Percentiles rank a stretch among this genome's conserved stretches.
phyloP scores from a whole-genome alignment of 164 flowering plant species.

The Cinnamomum micranthum region DNA sequence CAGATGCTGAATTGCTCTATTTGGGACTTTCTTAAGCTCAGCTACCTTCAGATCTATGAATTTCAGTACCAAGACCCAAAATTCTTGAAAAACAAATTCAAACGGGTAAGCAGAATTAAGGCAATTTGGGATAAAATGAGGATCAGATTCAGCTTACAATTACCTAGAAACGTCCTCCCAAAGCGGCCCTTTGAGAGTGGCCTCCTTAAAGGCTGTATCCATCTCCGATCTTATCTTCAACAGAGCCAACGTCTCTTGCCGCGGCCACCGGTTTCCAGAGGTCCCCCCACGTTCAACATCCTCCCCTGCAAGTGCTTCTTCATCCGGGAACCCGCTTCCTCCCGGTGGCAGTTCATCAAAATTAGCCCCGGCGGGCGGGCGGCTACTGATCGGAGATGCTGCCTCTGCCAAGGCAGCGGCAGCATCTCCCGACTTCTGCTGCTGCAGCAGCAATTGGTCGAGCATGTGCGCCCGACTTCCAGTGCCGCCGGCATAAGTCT shows the following conservation, averaged over 20 bases:
- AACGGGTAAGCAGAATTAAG: too few relatives aligned
- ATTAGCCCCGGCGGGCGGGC: slow-evolving; percentile 44
- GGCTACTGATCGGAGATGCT: slow-evolving; percentile 41
- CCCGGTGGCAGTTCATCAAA: slow-evolving; percentile 36
- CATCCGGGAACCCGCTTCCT: slow-evolving; percentile 20
- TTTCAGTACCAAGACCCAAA: too few relatives aligned
- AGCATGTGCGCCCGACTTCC: slow-evolving; percentile 21
- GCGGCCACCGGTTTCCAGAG: slow-evolving; percentile 71
- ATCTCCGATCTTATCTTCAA: slow-evolving; percentile 83
- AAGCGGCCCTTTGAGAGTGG: slow-evolving; percentile 87
- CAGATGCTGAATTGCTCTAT: too few relatives aligned
- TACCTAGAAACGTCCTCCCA: slow-evolving; percentile 98
- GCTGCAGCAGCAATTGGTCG: slow-evolving; percentile 7
- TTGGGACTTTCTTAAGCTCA: too few relatives aligned
- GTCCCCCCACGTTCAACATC: slow-evolving; percentile 37
- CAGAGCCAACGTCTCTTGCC: slow-evolving; percentile 86
- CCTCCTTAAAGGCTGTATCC: slow-evolving; percentile 82
- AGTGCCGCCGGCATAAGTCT: slow-evolving; percentile 6
- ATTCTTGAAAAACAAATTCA: too few relatives aligned
- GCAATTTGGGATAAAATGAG: too few relatives aligned
- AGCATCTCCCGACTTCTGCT: not conserved
- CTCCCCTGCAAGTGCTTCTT: slow-evolving; percentile 32
- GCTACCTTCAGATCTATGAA: too few relatives aligned
- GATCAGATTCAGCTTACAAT: not conserved
- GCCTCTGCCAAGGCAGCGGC: slow-evolving; percentile 20